Conservation (phyloP, 345 rosid species). For the Aquilaria malaccensis region DNA sequence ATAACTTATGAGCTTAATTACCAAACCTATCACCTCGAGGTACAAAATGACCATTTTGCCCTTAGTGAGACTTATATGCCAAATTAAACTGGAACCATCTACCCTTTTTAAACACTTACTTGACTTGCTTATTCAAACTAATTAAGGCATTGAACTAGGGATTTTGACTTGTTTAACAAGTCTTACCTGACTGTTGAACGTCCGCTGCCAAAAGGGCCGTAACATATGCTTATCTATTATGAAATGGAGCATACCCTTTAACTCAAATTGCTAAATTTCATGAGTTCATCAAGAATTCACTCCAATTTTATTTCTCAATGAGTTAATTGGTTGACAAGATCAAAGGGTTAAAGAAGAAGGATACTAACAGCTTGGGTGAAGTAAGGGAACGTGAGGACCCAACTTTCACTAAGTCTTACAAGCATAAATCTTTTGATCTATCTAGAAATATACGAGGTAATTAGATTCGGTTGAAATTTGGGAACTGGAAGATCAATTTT, state of each 20-base stretch:
- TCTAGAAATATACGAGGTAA: constrained; percentile 25
- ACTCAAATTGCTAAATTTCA: constrained; percentile 12
- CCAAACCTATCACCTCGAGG: too few relatives aligned
- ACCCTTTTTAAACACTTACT: too few relatives aligned
- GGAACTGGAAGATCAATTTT: too few relatives aligned
- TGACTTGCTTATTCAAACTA: too few relatives aligned
- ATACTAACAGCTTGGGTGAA: constrained; percentile 12
- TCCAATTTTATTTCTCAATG: constrained; percentile 9
- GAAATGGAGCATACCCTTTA: constrained; percentile 8
- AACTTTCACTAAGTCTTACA: constrained; percentile 18
- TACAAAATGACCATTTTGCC: too few relatives aligned
- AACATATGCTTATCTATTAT: background rate
- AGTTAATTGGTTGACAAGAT: constrained; percentile 20
- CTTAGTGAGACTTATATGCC: too few relatives aligned
- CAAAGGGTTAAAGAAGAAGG: constrained; percentile 18
- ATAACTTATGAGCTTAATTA: too few relatives aligned
- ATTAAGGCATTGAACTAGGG: too few relatives aligned
- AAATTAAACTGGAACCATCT: too few relatives aligned
- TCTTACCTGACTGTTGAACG: too few relatives aligned
- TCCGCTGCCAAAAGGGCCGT: too few relatives aligned
- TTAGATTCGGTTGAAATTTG: background rate
- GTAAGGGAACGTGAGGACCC: constrained; percentile 17
- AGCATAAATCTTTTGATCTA: constrained; percentile 20
- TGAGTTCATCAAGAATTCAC: constrained; percentile 15
- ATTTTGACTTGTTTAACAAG: too few relatives aligned